These are phyloP conservation scores for Lunasporangiospora selenospora DNA, from an alignment of 192 early-diverging fungal species.

Conservation along the genomic window DNA sequence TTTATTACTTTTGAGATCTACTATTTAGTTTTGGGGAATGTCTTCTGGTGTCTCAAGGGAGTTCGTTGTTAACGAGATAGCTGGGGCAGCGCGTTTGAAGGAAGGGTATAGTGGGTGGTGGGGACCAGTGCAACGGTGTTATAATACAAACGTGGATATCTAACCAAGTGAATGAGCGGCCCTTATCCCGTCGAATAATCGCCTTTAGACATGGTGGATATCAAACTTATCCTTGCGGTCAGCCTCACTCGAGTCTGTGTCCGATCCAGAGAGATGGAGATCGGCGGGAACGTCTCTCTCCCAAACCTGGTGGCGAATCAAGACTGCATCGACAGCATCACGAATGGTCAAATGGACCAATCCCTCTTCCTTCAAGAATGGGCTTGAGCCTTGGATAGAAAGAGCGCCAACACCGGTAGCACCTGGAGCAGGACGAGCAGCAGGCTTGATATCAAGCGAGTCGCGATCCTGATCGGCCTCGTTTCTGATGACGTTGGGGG, in stretches of 20 bases:
- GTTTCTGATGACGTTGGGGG: not conserved
- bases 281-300: not conserved
- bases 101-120: no score
- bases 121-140: no score
- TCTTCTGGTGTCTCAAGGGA: no score
- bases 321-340: conserved; percentile 35
- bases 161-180: no score
- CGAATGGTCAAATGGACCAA: conserved; percentile 47
- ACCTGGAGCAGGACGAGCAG: conserved; percentile 2
- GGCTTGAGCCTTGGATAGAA: conserved; percentile 15
- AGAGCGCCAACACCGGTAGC: conserved; percentile 11
- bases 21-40: no score
- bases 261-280: not conserved
- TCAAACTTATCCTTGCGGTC: conserved; percentile 20
- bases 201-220: conserved; percentile 31
- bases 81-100: no score
- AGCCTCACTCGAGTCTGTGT: conserved; percentile 2
- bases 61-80: no score
- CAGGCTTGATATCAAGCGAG: not conserved
- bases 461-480: not conserved
- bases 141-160: no score
- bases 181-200: no score
- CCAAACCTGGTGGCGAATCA: conserved; percentile 32
- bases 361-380: conserved; percentile 45
- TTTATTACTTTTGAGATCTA: no score